phyloP scores from a whole-genome alignment of 495 filamentous ascomycete genomes.

The Paragyromitra xinjiangensis region DNA sequence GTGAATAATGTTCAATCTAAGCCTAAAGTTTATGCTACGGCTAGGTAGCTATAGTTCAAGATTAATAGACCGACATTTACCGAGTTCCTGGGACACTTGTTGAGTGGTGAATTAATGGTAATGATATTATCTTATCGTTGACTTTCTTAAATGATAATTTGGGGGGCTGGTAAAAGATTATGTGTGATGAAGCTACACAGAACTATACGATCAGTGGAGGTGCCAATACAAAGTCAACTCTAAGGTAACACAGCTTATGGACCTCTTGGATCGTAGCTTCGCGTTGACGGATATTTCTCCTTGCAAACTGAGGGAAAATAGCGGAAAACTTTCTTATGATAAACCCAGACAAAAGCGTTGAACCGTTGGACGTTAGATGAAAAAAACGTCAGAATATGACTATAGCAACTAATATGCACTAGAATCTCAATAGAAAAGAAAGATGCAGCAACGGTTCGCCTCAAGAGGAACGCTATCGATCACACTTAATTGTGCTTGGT shows the following conservation, averaged over 20 bases:
- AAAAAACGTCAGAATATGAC: no score
- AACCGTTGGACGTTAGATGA: no score
- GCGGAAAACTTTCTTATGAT: no score
- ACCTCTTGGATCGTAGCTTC: background rate
- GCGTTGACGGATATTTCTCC: background rate
- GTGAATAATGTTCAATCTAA: background rate
- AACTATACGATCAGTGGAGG: background rate
- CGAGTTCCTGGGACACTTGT: background rate
- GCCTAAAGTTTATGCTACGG: no score
- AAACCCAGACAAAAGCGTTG: no score
- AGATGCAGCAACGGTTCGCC: background rate
- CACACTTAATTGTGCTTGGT: background rate
- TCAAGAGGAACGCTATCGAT: background rate
- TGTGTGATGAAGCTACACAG: background rate
- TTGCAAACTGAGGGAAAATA: background rate
- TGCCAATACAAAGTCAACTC: no score
- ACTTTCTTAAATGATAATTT: background rate
- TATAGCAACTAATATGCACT: background rate
- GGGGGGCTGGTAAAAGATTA: background rate
- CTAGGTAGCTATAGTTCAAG: background rate
- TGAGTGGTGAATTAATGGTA: background rate
- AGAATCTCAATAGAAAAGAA: background rate
- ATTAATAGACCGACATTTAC: background rate
- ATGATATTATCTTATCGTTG: conserved; percentile 1
- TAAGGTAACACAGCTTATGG: no score